Percentiles rank a stretch among this genome's conserved stretches.
These are phyloP conservation scores for Magnolia officinalis DNA, from an alignment of 164 flowering plant genomes.

Conservation along the genomic window DNA sequence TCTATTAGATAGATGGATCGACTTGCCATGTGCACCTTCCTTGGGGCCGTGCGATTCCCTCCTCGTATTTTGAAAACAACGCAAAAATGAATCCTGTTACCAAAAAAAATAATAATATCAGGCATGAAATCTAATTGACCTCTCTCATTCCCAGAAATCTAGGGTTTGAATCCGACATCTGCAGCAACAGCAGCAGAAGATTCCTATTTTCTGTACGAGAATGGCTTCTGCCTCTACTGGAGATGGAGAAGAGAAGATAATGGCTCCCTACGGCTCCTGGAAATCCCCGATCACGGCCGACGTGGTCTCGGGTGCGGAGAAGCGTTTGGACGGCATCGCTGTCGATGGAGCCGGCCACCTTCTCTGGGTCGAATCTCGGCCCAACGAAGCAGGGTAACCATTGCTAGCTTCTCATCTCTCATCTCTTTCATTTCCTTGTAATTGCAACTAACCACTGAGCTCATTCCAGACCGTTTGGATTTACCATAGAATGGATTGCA, in stretches of 20 bases:
- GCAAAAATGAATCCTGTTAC: too few species aligned
- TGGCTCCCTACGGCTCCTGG: constrained; percentile 91
- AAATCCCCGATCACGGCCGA: constrained; percentile 92
- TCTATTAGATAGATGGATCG: too few species aligned
- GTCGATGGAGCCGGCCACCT: constrained; percentile 62
- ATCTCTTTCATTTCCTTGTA: background rate
- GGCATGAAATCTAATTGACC: background rate
- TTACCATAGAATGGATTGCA: too few species aligned
- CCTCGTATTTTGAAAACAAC: too few species aligned
- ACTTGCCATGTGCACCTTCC: too few species aligned
- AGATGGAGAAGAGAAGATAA: constrained; percentile 26
- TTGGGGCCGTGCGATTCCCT: too few species aligned
- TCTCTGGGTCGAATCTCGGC: constrained; percentile 83
- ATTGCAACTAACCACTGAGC: background rate
- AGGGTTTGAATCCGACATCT: background rate
- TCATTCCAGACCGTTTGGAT: too few species aligned
- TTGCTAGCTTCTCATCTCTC: background rate
- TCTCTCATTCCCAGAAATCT: background rate
- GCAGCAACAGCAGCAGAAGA: background rate
- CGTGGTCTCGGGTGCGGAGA: constrained; percentile 68
- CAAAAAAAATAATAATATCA: too few species aligned
- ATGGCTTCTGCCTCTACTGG: constrained; percentile 15
- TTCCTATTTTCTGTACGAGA: background rate
- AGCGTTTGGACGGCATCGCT: constrained; percentile 67
- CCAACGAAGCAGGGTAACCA: constrained; percentile 69